phyloP scores from a whole-genome alignment of 371 early-diverging fungal genomes.

The Mycotypha africana region DNA sequence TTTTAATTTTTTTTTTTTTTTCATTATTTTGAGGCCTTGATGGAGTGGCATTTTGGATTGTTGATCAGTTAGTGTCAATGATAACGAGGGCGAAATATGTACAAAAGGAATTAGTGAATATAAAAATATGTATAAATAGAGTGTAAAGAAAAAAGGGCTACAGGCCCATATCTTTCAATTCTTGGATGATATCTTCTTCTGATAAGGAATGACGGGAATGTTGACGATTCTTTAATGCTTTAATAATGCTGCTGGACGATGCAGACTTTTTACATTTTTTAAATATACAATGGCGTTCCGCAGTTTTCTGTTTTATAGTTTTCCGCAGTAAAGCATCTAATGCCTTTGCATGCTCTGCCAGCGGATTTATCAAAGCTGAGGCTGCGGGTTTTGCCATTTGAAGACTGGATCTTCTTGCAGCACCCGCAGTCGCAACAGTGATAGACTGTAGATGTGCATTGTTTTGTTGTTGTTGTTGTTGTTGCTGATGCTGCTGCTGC shows the following conservation, averaged over 20 bases:
- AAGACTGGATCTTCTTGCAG: not conserved
- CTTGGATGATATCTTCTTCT: constrained; percentile 10
- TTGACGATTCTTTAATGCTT: not conserved
- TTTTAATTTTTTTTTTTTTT: no score
- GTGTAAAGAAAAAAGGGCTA: not conserved
- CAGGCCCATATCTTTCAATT: constrained; percentile 23
- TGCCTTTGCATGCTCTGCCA: constrained; percentile 11
- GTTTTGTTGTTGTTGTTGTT: no score
- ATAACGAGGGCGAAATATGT: no score
- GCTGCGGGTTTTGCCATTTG: not conserved
- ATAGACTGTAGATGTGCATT: not conserved
- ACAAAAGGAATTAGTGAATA: no score
- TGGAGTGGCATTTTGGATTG: no score
- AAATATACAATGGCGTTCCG: not conserved
- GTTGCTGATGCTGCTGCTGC: no score
- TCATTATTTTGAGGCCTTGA: no score
- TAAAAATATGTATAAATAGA: no score
- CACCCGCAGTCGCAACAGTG: no score
- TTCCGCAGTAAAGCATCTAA: constrained; percentile 13
- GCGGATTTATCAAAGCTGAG: no score
- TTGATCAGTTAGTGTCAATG: no score
- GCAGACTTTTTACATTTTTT: constrained; percentile 2
- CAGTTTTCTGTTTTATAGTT: constrained; percentile 3
- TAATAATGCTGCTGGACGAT: not conserved
- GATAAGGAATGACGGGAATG: not conserved